These are phyloP conservation scores for Tylopilus sp. DNA, from an alignment of 768 basidiomycete species.

Conservation along the genomic window DNA sequence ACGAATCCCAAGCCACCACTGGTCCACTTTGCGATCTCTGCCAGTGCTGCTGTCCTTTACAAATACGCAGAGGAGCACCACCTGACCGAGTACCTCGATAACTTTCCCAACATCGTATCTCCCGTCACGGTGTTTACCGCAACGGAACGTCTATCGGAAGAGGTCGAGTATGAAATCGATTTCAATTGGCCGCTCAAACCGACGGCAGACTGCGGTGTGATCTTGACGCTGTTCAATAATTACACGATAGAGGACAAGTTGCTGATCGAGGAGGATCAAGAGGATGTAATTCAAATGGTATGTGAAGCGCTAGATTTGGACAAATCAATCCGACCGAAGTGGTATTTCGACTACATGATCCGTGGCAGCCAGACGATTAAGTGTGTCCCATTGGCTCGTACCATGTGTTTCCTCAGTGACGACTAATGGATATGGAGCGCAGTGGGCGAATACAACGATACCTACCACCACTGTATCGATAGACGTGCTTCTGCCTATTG, in stretches of 20 bases:
- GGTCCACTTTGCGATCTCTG: neutral
- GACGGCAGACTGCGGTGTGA: neutral
- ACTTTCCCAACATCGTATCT: neutral
- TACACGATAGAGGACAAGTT: neutral
- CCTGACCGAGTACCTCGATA: neutral
- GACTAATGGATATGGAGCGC: too few relatives aligned
- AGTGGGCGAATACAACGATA: too few relatives aligned
- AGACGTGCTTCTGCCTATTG: too few relatives aligned
- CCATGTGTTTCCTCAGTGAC: too few relatives aligned
- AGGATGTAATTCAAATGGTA: neutral
- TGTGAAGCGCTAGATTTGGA: neutral
- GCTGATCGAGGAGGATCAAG: neutral
- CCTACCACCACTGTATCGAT: too few relatives aligned
- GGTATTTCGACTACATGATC: neutral
- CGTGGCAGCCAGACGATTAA: neutral
- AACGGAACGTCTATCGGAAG: neutral
- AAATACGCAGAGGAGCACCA: neutral
- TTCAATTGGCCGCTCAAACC: neutral
- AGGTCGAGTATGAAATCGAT: neutral
- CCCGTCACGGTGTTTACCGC: neutral
- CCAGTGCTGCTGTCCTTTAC: neutral
- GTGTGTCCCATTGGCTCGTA: too few relatives aligned
- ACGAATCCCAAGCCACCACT: neutral
- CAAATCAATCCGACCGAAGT: neutral
- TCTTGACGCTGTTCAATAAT: neutral